Conservation (phyloP, 176 grass and related monocot genomes). For the Oryza officinalis region DNA sequence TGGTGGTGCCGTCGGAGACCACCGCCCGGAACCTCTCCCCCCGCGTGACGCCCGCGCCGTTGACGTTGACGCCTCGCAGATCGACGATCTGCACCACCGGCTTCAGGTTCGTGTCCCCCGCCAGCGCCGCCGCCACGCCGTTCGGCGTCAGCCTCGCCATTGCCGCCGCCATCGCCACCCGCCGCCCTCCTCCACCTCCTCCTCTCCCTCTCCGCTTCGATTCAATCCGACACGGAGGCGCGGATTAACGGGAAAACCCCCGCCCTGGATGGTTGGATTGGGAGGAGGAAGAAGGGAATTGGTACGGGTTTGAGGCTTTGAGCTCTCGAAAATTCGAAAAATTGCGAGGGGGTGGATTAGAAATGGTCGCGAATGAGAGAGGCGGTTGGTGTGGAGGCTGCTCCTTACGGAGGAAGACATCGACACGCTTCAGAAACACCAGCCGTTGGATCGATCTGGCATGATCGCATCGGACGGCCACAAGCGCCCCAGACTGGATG, state of each 20-base stretch:
- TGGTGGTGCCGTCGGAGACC: slow-evolving; percentile 61
- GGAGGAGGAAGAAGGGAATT: slow-evolving; percentile 4
- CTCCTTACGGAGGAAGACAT: slow-evolving; percentile 29
- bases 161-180: slow-evolving; percentile 20
- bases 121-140: slow-evolving; percentile 52
- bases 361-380: slow-evolving; percentile 8
- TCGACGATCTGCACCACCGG: slow-evolving; percentile 77
- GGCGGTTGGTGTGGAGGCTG: slow-evolving; percentile 7
- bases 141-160: slow-evolving; percentile 55
- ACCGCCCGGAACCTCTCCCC: slow-evolving; percentile 56
- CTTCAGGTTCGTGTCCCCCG: slow-evolving; percentile 61
- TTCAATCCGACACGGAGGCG: not conserved
- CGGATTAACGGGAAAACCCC: not conserved
- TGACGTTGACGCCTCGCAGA: slow-evolving; percentile 46
- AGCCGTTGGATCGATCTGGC: not conserved
- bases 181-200: not conserved
- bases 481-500: not conserved
- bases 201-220: not conserved
- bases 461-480: slow-evolving; percentile 5
- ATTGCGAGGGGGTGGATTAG: not conserved
- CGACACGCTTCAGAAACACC: not conserved
- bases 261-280: not conserved
- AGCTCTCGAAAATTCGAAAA: not conserved
- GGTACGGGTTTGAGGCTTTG: not conserved
- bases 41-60: slow-evolving; percentile 18